Evolutionary conservation across 352 stramenopile species (phyloP), one percentile per base, ranked within the genome.

Genomic region (Phytophthora boehmeriae): DNA sequence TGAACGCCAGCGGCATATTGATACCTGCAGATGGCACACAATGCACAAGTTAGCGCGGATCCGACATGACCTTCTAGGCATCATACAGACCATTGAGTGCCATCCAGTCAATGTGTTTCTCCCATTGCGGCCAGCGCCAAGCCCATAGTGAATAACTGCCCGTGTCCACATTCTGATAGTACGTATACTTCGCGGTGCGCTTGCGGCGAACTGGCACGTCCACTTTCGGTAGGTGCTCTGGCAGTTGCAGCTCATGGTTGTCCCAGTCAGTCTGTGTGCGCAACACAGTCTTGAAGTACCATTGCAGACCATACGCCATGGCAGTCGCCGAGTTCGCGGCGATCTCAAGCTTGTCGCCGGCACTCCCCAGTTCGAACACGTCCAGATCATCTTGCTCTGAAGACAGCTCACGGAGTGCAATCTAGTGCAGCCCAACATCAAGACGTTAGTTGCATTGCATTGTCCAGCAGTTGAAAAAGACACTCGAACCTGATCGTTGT

Each of bases 161-260:
- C 1, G 92, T 97, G 68, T 90, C 96, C n/a, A 97, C 90, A 65
- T 98, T 98, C 65, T 95, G 88, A 57, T 96, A 93, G 70, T 98
- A 97, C 32, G 83, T 86, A 57, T 89, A 96, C 57, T 89, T 88
- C 56, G 86, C 53, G 42, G 50, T 76, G 34, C 86, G 76, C 68
- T 89, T 75, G 32, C 84, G 68, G n/a, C 72, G 74, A 9, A 85
- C 59, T 14, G 46, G 36, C 17, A 51, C 47, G 1, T 73, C 41
- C n/a, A 86, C 68, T 28, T 59, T 69, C 4, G 80, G 79, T 13
- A 92, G 70, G 30, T 71, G 61, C 10, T 70, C 54, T 2, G 80
- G 83, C 4, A 90, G 58, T n/a, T 78, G 77, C 32, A 92, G 66
- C 54, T 74, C 71, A 69, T 92, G 80, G 61, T 90, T 86, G 66